Evolutionary conservation across 805 yeast genomes (phyloP).

Genomic region (Candida loeiensis): DNA sequence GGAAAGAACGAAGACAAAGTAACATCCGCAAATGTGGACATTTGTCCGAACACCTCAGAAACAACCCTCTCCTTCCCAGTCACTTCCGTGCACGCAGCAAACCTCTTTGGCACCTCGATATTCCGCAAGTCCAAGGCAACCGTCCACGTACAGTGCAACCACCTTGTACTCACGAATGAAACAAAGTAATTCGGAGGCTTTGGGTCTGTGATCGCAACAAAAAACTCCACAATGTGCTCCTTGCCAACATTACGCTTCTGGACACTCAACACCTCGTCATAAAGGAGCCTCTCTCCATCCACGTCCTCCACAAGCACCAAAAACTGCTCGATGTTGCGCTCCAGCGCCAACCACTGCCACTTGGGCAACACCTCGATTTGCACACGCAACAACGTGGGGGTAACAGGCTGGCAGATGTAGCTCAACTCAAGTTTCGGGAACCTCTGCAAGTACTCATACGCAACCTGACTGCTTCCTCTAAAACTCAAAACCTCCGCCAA

Average conservation of each 20-base stretch:
- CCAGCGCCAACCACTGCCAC: conserved; percentile 63
- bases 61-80: conserved; percentile 51
- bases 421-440: conserved; percentile 68
- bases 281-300: conserved; percentile 74
- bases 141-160: conserved; percentile 74
- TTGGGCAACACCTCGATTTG: conserved; percentile 65
- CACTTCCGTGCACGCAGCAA: conserved; percentile 59
- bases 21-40: neutral
- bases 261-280: conserved; percentile 52
- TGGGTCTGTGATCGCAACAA: conserved; percentile 58
- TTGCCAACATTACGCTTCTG: conserved; percentile 46
- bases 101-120: conserved; percentile 57
- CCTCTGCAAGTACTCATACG: conserved; percentile 56
- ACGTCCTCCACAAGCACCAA: conserved; percentile 74
- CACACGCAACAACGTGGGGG: conserved; percentile 62
- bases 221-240: conserved; percentile 59
- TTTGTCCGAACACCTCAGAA: conserved; percentile 25
- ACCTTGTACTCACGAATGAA: conserved; percentile 69
- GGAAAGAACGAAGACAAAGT: conserved; percentile 40
- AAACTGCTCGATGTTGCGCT: conserved; percentile 73
- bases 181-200: conserved; percentile 69
- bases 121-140: conserved; percentile 55
- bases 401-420: conserved; percentile 71
- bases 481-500: conserved; percentile 78
- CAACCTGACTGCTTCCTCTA: conserved; percentile 59